Evolutionary conservation across 2,329 filamentous ascomycete species (phyloP), one percentile per base, ranked within the genome.

Genomic region (Aspergillus pseudoterreus): DNA sequence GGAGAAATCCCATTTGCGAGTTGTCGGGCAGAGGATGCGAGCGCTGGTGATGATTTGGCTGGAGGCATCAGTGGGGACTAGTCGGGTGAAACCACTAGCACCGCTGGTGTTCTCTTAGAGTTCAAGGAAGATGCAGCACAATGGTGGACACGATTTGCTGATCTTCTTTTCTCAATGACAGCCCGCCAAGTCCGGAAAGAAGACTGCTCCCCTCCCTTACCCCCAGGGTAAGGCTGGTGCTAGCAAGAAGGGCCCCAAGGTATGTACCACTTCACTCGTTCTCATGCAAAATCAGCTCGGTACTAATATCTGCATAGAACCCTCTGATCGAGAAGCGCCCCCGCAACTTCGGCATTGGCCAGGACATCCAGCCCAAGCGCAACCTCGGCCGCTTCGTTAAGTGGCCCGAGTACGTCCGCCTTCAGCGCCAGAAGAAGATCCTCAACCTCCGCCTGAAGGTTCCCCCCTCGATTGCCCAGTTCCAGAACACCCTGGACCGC

Each of bases 81-180:
- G 79, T 78, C 78, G 78, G 78, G 78, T 82, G 79, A 80, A 60
- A 39, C 63, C 53, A 52, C 74, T 57, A 69, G 63, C 71, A 30
- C 21, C 21, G 15, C 15, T 45, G 62, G 58, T 68, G 60, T 57
- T 77, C 87, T 94, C 90, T 86, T 95, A 95, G 90, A 95, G 90
- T 87, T 88, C 78, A 87, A 84, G 87, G 85, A 88, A 90, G 87
- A 88, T 82, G 73, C 76, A 81, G 80, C 67, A 66, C 60, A 84
- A 17, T 85, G 82, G 81, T 86, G 86, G 83, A 86, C 83, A 84
- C 81, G 83, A 78, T 82, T 78, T 76, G 87, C 91, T 96, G 88
- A 73, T 90, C 86, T 90, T 95, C 88, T 94, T 92, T 95, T 90
- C 92, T 97, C 92, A 94, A 97, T 97, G 92, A 97, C 82, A 97